Percentiles rank a stretch among this genome's conserved stretches.
Evolutionary conservation across 2,329 filamentous ascomycete species (phyloP).

Genomic region (Xylaria sp.): DNA sequence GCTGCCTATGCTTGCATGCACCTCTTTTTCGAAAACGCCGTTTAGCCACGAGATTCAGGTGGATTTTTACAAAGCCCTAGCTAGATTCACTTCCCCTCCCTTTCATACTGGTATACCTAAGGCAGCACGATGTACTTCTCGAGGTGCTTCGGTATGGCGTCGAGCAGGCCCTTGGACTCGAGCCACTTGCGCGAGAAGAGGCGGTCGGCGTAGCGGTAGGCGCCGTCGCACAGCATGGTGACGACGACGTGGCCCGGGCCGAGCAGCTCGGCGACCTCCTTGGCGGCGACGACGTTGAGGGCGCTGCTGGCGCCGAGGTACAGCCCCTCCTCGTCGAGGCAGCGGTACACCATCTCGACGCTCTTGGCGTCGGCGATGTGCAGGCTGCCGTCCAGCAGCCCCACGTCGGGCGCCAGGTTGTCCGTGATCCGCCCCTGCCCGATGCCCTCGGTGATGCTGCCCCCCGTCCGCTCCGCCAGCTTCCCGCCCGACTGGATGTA

Average conservation of each 20-base stretch:
- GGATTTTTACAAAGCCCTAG: too few species aligned
- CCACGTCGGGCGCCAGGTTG: conserved; percentile 85
- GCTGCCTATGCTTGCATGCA: neutral
- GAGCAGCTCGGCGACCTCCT: conserved; percentile 88
- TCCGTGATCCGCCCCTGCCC: conserved; percentile 96
- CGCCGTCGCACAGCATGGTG: conserved; percentile 91
- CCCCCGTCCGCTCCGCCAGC: conserved; percentile 77
- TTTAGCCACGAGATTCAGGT: too few species aligned
- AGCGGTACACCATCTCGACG: conserved; percentile 97
- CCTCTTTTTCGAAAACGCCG: conserved; percentile 1
- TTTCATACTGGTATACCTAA: conserved; percentile 44
- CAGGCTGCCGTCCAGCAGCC: conserved; percentile 80
- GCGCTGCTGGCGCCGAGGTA: conserved; percentile 94
- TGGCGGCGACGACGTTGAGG: conserved; percentile 92
- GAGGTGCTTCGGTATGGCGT: conserved; percentile 79
- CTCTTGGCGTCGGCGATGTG: conserved; percentile 89
- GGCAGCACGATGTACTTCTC: conserved; percentile 94
- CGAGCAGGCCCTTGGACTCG: conserved; percentile 78
- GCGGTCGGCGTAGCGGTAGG: conserved; percentile 94
- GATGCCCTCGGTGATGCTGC: conserved; percentile 96
- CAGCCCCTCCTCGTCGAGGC: conserved; percentile 91
- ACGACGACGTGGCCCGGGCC: conserved; percentile 90
- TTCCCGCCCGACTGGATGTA: conserved; percentile 87
- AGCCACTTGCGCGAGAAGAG: conserved; percentile 93
- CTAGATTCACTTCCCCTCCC: conserved; percentile 1